phyloP scores from a whole-genome alignment of 2,329 filamentous ascomycete species.

The Cladophialophora immunda region DNA sequence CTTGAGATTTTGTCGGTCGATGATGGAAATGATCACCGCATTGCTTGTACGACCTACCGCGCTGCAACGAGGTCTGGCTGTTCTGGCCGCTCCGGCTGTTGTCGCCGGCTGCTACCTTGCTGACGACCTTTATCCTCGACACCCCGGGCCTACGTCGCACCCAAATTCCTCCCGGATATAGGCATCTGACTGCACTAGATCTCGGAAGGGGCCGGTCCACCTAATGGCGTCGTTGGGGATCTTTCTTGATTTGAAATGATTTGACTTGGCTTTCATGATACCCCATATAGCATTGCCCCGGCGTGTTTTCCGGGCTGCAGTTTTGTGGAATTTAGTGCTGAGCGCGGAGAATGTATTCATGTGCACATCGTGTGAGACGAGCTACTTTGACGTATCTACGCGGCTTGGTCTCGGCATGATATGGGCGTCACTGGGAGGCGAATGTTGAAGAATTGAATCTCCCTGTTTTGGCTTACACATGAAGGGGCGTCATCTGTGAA shows the following conservation, averaged over 20 bases:
- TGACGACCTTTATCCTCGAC: background rate
- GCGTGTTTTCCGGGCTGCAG: background rate
- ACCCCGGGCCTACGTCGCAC: background rate
- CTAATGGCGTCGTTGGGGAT: background rate
- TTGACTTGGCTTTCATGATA: constrained; percentile 6
- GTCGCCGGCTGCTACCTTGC: too few relatives aligned
- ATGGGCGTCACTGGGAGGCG: too few relatives aligned
- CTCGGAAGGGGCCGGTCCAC: background rate
- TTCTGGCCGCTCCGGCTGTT: too few relatives aligned
- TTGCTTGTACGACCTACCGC: background rate
- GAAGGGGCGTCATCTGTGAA: too few relatives aligned
- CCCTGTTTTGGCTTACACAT: too few relatives aligned
- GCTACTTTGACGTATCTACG: too few relatives aligned
- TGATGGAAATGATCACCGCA: too few relatives aligned
- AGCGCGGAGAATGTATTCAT: background rate
- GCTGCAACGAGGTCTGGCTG: background rate
- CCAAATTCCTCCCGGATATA: background rate
- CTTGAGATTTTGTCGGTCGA: too few relatives aligned
- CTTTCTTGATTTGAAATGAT: background rate
- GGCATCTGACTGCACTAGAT: background rate
- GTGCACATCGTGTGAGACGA: background rate
- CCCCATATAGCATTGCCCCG: constrained; percentile 5
- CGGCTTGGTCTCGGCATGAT: too few relatives aligned
- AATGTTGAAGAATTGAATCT: too few relatives aligned
- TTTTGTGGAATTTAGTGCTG: background rate